Evolutionary conservation across 2,329 filamentous ascomycete species (phyloP), one percentile per base, ranked within the genome.

Genomic region (Phyllosticta citribraziliensis): DNA sequence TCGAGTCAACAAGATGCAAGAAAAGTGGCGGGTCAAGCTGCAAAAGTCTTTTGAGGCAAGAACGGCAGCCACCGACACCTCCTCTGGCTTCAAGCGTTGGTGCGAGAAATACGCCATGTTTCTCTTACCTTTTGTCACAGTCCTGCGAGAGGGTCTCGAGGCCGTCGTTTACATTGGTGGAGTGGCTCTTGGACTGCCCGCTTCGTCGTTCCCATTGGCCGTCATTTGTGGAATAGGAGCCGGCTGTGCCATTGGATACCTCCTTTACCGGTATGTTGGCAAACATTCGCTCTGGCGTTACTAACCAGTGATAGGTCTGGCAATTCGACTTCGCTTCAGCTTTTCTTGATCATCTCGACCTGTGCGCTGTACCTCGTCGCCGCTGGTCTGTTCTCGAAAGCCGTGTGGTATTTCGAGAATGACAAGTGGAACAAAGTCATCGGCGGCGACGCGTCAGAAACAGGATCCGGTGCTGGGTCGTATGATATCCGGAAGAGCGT

Each of bases 51-150:
- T 94, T 30, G 84, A 88, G 65, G 70, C 80, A 4, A 70, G 66
- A 30, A 70, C 71, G 17, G 70, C 70, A 12, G 72, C 73, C 11
- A 67, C 72, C 2, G 72, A 10, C 1, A 14, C 4, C 4, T 11
- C 14, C 3, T 67, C 70, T 3, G 75, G 75, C 3, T 74, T 91
- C 64, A 88, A 87, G 74, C 75, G 77, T 58, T 88, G 83, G 75
- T 74, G 80, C n/a, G 87, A 92, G 72, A 91, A 88, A 72, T 94
- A 96, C 70, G 84, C 86, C 69, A 90, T 96, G 88, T 94, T 95
- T 72, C 74, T 89, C 55, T 77, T 96, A 60, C 91, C 91, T 0
- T 95, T 96, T 74, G 81, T 96, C 70, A 96, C 91, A 0, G 87
- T 94, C 17, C 76, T 96, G 17, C 80, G 91, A 33, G 91, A 96